phyloP scores from a whole-genome alignment of 2,329 filamentous ascomycete species.

The Neonectria faginata region DNA sequence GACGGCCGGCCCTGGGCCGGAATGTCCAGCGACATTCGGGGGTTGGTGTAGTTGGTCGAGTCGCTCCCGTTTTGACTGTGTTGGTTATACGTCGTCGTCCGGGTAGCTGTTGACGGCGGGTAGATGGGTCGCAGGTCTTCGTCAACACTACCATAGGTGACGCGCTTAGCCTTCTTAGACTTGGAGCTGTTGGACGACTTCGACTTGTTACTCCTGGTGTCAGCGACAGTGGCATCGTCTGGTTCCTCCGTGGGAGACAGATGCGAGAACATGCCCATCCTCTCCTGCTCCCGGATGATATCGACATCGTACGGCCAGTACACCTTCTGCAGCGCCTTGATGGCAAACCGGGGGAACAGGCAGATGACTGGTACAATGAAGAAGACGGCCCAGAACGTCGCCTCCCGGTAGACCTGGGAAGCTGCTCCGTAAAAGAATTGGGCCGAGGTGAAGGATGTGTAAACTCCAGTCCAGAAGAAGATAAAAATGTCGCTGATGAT shows the following conservation, averaged over 20 bases:
- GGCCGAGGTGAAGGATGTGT: slow-evolving; percentile 66
- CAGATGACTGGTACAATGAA: slow-evolving; percentile 84
- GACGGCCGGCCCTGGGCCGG: slow-evolving; percentile 61
- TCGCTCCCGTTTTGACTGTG: slow-evolving; percentile 93
- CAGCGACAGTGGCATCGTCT: slow-evolving; percentile 54
- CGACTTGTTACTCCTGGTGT: slow-evolving; percentile 53
- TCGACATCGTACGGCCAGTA: slow-evolving; percentile 94
- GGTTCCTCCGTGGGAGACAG: slow-evolving; percentile 59
- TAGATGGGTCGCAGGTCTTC: slow-evolving; percentile 95
- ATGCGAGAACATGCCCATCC: slow-evolving; percentile 83
- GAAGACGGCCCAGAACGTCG: slow-evolving; percentile 89
- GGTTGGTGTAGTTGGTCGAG: slow-evolving; percentile 87
- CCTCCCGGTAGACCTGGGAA: slow-evolving; percentile 80
- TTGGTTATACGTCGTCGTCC: slow-evolving; percentile 78
- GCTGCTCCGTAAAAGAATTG: slow-evolving; percentile 79
- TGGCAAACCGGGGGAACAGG: slow-evolving; percentile 85
- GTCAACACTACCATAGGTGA: slow-evolving; percentile 74
- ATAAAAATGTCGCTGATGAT: slow-evolving; percentile 85
- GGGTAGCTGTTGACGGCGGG: slow-evolving; percentile 86
- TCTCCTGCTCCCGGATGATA: slow-evolving; percentile 93
- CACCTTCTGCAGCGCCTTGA: slow-evolving; percentile 92
- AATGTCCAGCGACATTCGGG: slow-evolving; percentile 70
- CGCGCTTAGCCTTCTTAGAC: slow-evolving; percentile 64
- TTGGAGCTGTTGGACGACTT: slow-evolving; percentile 69
- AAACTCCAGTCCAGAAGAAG: slow-evolving; percentile 96